These are phyloP conservation scores for Hibiscus tridactylites DNA, from an alignment of 345 rosid species.

Conservation along the genomic window DNA sequence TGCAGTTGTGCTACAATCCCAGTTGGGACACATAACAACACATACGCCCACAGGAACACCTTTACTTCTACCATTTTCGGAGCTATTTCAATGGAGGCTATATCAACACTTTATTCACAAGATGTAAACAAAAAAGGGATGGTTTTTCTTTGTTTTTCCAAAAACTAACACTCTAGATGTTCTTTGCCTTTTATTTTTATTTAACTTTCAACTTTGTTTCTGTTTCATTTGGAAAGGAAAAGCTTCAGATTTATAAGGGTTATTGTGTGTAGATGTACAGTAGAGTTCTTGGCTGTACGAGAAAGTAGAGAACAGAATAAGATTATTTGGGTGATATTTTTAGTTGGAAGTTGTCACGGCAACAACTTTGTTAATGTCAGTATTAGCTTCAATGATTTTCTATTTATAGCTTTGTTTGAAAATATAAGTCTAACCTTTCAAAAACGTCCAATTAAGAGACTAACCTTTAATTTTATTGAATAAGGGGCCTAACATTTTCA, in stretches of 20 bases:
- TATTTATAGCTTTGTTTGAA: not conserved
- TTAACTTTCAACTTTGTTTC: not conserved
- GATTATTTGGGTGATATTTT: not conserved
- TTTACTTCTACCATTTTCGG: constrained; percentile 15
- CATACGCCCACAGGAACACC: constrained; percentile 9
- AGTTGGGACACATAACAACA: constrained; percentile 20
- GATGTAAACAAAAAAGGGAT: not conserved
- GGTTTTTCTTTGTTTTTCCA: not conserved
- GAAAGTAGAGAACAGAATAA: not conserved
- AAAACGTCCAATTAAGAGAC: no score
- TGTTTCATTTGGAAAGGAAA: not conserved
- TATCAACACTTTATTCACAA: not conserved
- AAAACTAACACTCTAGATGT: not conserved
- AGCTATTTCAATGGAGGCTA: not conserved
- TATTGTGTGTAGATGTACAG: no score
- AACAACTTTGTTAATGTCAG: not conserved
- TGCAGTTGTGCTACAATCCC: constrained; percentile 13
- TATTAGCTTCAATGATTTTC: not conserved
- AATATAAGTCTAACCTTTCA: not conserved
- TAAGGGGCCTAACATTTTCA: no score
- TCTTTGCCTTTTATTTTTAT: not conserved
- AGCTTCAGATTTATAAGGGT: not conserved
- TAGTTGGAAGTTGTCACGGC: not conserved
- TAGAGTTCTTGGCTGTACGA: not conserved
- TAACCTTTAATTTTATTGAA: no score